Evolutionary conservation across 2,329 filamentous ascomycete species (phyloP), one percentile per base, ranked within the genome.

Genomic region (Hymenoscyphus occultus): DNA sequence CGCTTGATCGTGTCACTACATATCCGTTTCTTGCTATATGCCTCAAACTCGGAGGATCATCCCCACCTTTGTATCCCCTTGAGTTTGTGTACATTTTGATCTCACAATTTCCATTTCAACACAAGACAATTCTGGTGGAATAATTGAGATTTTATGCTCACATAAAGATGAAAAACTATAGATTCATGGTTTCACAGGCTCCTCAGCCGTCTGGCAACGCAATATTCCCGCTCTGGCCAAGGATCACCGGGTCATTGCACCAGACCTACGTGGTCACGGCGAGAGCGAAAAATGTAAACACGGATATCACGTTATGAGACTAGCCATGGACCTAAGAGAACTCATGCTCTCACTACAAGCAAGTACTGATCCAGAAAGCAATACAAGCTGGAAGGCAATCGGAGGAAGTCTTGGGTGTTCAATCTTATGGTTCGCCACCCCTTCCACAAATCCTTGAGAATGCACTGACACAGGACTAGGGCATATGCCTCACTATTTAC

Each of bases 141-240:
- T 22, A 19, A 13, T 28, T 9, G 19, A 54, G 22, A 13, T 4
- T 28, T 12, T 28, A 19, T 48, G 48, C 48, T 54, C 48, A 54
- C 48, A 28, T 28, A 10, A 13, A 28, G 19, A 22, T 10, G 42
- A 16, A 19, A 60, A 39, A 58, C n/a, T 45, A 35, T 35, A 76
- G 74, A 70, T 76, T 22, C 74, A 76, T 57, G 74, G 74, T 60
- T 76, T 75, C 64, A 75, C 73, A 2, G 74, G 74, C n/a, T 74
- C 73, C 12, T 71, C 68, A 5, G 64, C 59, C 39, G 73, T 74
- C 40, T 76, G 71, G 72, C 64, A 72, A 42, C 65, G 66, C n/a
- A 76, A 76, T 56, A 70, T 75, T 54, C 64, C 66, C 28, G 61
- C 64, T n/a, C 65, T 75, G 16, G 48, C 65, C 2, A 28, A 63